Base-by-base conservation (phyloP, 768 basidiomycete genomes). In the Inosperma sp. region DNA sequence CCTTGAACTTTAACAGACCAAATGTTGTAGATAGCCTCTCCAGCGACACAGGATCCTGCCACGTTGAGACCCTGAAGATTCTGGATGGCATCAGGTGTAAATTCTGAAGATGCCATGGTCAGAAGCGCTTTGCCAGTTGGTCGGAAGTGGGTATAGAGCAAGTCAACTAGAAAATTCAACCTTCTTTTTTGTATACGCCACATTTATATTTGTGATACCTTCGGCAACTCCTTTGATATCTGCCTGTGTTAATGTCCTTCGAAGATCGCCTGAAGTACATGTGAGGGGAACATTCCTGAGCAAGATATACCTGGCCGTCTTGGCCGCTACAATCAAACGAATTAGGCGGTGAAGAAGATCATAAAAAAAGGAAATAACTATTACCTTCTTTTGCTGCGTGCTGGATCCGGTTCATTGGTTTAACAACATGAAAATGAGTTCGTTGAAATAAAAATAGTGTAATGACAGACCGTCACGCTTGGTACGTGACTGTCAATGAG, bases 101-200 rank as follows among this genome's bases (percentile, higher is more conserved):
- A 75, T 17, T 79, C 70, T 1, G 79, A 65, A 29, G 73, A 68
- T 9, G 73, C 64, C 49, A 88, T 65, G 12, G 79, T 78, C 40
- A 91, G 64, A 56, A 77, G 68, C 6, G 84, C 88, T 17, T 68
- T 66, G 25, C 81, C 79, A 2, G 79, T 80, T 6, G 85, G 83
- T 19, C 67, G 60, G 65, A 86, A 86, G 45, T 75, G 75, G 31
- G 72, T 57, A 58, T 90, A 86, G 46, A 82, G 71, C 23, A 87
- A 59, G 8, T 23, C 16, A 76, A 70, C 21, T 83, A 86, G 88
- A 54, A 14, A 52, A 7, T 30, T 12, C 25, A 53, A 16, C 33
- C 4, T 12, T 56, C n/a, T 49, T 31, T 35, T 5, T 48, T 19
- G 29, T 29, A 31, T 19, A 48, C 9, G 43, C 23, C 39, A 8